Evolutionary conservation across 140 eudicot species (phyloP).

Genomic region (Bidens hawaiensis): DNA sequence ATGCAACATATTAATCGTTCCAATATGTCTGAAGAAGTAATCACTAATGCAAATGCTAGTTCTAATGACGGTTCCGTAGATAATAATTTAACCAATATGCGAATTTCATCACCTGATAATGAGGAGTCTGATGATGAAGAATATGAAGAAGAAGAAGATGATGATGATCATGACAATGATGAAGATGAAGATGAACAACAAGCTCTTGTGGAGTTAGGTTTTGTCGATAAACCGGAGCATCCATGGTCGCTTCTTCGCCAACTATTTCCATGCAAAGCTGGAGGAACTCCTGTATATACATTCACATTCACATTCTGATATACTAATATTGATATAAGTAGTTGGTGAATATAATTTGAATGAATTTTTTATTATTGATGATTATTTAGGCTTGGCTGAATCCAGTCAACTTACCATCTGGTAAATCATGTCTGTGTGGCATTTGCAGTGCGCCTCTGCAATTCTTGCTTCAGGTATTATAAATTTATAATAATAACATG

Average conservation of each 20-base stretch:
- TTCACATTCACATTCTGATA: not conserved
- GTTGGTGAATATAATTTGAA: not conserved
- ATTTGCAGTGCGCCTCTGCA: conserved; percentile 83
- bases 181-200: conserved; percentile 44
- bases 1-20: not conserved
- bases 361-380: not conserved
- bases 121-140: conserved; percentile 56
- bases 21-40: conserved; percentile 30
- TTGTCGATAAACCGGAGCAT: conserved; percentile 60
- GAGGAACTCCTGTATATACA: conserved; percentile 86
- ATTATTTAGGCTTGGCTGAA: conserved; percentile 85
- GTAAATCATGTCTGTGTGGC: conserved; percentile 60
- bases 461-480: conserved; percentile 90
- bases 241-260: conserved; percentile 75
- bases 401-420: conserved; percentile 70
- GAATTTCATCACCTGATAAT: conserved; percentile 44
- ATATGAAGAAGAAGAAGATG: conserved; percentile 28
- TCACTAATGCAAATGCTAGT: conserved; percentile 7
- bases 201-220: conserved; percentile 46
- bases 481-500: not conserved
- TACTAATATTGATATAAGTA: not conserved
- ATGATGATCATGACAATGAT: conserved; percentile 45
- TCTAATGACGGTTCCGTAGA: conserved; percentile 24
- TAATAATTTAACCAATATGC: conserved; percentile 34
- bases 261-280: conserved; percentile 91